Evolutionary conservation across 2,329 filamentous ascomycete genomes (phyloP).

Genomic region (Knoxdaviesia proteae): DNA sequence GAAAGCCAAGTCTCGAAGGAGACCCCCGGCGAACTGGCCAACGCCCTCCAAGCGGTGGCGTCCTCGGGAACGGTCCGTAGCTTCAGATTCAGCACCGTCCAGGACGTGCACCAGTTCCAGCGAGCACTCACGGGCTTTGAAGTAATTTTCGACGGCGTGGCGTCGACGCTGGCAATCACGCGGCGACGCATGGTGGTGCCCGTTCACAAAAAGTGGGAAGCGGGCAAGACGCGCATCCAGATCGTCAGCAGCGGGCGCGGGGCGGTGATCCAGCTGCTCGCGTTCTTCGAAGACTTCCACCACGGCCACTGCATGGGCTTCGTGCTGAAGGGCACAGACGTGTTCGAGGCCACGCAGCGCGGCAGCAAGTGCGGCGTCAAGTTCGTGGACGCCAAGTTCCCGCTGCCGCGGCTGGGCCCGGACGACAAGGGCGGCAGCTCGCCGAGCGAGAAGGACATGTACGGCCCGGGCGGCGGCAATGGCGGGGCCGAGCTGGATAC

Average conservation of each 20-base stretch:
- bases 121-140: conserved; percentile 58
- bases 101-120: conserved; percentile 61
- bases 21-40: conserved; percentile 37
- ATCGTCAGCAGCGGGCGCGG: conserved; percentile 60
- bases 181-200: conserved; percentile 75
- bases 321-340: conserved; percentile 62
- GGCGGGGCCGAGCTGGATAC: conserved; percentile 18
- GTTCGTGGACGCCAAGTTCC: conserved; percentile 80
- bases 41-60: conserved; percentile 39
- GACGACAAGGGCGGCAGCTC: neutral
- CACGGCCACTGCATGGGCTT: conserved; percentile 84
- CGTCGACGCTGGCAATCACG: conserved; percentile 59
- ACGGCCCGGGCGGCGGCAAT: conserved; percentile 6
- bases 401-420: conserved; percentile 39
- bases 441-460: conserved; percentile 22
- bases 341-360: conserved; percentile 49
- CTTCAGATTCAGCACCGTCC: conserved; percentile 43
- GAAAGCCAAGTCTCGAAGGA: conserved; percentile 44
- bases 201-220: conserved; percentile 89
- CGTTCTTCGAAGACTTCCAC: conserved; percentile 73
- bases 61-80: conserved; percentile 46
- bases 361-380: conserved; percentile 51
- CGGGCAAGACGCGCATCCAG: conserved; percentile 59
- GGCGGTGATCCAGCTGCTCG: conserved; percentile 55
- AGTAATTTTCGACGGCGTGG: conserved; percentile 54